Percentiles rank a stretch among this genome's conserved stretches.
phyloP scores from a whole-genome alignment of 2,329 filamentous ascomycete genomes.

The Colletotrichum zoysiae region DNA sequence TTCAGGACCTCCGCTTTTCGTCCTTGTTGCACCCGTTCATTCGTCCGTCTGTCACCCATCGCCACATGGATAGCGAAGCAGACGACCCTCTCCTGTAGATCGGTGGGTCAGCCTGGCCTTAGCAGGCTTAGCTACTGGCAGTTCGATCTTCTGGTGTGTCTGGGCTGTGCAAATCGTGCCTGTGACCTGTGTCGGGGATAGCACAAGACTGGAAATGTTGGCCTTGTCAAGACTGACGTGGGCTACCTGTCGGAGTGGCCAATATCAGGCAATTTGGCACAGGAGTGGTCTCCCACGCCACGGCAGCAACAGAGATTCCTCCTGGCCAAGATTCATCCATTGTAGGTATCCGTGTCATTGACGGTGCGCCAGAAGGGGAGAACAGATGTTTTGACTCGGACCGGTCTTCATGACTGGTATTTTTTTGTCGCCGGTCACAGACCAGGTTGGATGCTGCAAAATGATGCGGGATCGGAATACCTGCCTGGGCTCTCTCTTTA shows the following conservation, averaged over 20 bases:
- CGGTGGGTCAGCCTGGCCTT: constrained; percentile 36
- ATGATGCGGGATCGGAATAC: not conserved
- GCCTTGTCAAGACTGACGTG: constrained; percentile 24
- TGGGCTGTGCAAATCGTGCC: constrained; percentile 19
- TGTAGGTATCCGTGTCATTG: constrained; percentile 5
- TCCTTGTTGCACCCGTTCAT: not conserved
- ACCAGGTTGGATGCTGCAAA: not conserved
- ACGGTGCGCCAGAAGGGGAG: not conserved
- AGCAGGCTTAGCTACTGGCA: constrained; percentile 31
- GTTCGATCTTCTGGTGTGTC: constrained; percentile 14
- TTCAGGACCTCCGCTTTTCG: constrained; percentile 16
- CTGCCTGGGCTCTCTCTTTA: not conserved
- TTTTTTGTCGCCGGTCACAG: not conserved
- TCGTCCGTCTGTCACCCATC: constrained; percentile 19
- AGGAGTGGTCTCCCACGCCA: not conserved
- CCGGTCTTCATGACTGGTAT: constrained; percentile 3
- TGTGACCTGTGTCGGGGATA: constrained; percentile 15
- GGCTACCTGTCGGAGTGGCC: constrained; percentile 6
- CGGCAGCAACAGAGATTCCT: not conserved
- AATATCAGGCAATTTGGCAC: not conserved
- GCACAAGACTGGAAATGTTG: not conserved
- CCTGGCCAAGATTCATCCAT: not conserved
- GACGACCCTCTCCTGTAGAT: constrained; percentile 36
- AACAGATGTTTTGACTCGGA: constrained; percentile 1
- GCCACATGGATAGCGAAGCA: constrained; percentile 35